Evolutionary conservation across 352 stramenopile species (phyloP).

Genomic region (Phytopythium litorale): DNA sequence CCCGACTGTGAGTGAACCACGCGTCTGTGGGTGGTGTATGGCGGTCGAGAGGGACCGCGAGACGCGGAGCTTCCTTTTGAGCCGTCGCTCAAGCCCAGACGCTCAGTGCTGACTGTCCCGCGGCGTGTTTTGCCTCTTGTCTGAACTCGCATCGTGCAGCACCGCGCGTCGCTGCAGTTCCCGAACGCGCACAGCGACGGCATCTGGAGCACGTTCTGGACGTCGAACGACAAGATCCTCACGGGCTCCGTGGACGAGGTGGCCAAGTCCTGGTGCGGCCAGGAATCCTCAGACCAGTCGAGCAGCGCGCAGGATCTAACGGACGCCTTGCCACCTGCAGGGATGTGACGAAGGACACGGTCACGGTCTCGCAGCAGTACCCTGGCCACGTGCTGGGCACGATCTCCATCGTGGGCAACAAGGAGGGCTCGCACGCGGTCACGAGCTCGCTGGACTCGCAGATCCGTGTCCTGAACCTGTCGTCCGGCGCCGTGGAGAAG

Average conservation of each 20-base stretch:
- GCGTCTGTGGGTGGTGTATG: not conserved
- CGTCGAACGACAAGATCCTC: constrained; percentile 83
- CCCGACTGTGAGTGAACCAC: not conserved
- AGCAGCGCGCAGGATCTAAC: not conserved
- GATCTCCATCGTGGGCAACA: constrained; percentile 83
- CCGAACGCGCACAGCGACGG: constrained; percentile 82
- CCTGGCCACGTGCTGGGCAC: constrained; percentile 82
- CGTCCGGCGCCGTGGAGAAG: constrained; percentile 68
- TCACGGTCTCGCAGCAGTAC: constrained; percentile 80
- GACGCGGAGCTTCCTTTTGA: not conserved
- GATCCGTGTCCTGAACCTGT: constrained; percentile 76
- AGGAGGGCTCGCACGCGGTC: constrained; percentile 64
- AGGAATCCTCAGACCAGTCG: not conserved
- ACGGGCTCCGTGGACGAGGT: constrained; percentile 87
- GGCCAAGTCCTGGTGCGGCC: constrained; percentile 76
- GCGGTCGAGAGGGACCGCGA: not conserved
- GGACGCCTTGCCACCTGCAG: constrained; percentile 12
- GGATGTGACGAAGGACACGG: constrained; percentile 62
- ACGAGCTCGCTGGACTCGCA: constrained; percentile 85
- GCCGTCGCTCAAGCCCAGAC: not conserved
- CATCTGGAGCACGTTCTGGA: constrained; percentile 90
- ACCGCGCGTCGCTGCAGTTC: constrained; percentile 81
- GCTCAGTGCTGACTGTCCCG: not conserved
- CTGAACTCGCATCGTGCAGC: constrained; percentile 20
- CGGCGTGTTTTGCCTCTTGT: not conserved